phyloP scores from a whole-genome alignment of 2,329 filamentous ascomycete species.

The Beauveria rudraprayagi region DNA sequence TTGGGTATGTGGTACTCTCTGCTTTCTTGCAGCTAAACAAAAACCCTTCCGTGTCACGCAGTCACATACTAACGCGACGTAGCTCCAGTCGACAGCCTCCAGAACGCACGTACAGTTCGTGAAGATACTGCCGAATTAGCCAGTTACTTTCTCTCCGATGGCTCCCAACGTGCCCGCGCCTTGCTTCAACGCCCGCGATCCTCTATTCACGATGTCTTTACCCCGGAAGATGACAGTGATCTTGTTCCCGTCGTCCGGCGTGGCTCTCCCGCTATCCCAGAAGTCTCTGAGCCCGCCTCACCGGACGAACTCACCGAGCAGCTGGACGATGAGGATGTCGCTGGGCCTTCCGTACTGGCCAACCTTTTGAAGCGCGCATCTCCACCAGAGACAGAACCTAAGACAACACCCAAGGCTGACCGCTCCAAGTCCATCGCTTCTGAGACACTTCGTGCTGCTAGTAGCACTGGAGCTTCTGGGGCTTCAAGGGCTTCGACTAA shows the following conservation, averaged over 20 bases:
- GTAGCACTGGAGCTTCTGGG: neutral
- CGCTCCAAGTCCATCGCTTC: neutral
- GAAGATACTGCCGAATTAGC: constrained; percentile 84
- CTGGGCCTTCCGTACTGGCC: constrained; percentile 36
- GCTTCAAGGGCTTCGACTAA: neutral
- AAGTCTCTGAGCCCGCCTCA: constrained; percentile 52
- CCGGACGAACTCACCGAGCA: constrained; percentile 27
- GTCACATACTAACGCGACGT: constrained; percentile 1
- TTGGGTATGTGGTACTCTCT: constrained; percentile 38
- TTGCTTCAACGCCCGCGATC: constrained; percentile 34
- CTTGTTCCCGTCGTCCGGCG: constrained; percentile 18
- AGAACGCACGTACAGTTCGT: constrained; percentile 71
- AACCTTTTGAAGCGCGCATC: constrained; percentile 44
- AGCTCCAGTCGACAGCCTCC: constrained; percentile 57
- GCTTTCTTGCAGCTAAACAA: neutral
- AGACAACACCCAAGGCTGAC: constrained; percentile 6
- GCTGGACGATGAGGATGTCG: constrained; percentile 15
- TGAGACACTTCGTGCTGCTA: neutral
- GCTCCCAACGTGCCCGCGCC: constrained; percentile 35
- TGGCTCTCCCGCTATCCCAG: constrained; percentile 45
- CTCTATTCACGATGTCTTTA: constrained; percentile 22
- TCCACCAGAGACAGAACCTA: constrained; percentile 20
- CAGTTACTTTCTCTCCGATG: constrained; percentile 67
- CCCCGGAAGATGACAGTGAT: constrained; percentile 17
- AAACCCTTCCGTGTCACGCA: neutral